Percentiles rank a stretch among this genome's conserved stretches.
Conservation (phyloP, 2,329 filamentous ascomycete species). For the Cyclaneusma minus region DNA sequence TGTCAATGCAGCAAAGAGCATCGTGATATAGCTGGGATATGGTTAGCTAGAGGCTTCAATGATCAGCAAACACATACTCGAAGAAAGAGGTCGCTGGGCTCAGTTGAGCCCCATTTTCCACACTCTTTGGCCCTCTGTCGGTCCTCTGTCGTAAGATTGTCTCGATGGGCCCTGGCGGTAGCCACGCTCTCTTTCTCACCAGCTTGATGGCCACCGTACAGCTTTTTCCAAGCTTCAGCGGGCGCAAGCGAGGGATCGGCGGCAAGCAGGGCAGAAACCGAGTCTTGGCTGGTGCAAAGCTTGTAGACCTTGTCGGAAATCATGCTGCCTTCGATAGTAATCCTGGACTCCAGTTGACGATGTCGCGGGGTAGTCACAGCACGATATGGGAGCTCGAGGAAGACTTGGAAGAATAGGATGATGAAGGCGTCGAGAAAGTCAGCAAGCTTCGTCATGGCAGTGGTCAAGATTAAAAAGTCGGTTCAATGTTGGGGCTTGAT, state of each 20-base stretch:
- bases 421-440: constrained; percentile 7
- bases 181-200: constrained; percentile 9
- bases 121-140: constrained; percentile 40
- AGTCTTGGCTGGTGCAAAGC: constrained; percentile 34
- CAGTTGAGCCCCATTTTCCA: constrained; percentile 48
- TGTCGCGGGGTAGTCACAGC: constrained; percentile 16
- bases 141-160: constrained; percentile 20
- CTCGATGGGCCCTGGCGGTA: constrained; percentile 9
- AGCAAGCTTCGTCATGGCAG: constrained; percentile 5
- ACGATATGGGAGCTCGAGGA: constrained; percentile 17
- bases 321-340: constrained; percentile 11
- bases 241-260: constrained; percentile 35
- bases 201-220: constrained; percentile 27
- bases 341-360: constrained; percentile 3
- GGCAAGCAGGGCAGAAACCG: constrained; percentile 42
- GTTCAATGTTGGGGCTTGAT: neutral
- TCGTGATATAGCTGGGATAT: constrained; percentile 14
- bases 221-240: constrained; percentile 33
- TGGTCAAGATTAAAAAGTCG: neutral
- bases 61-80: constrained; percentile 25
- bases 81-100: constrained; percentile 54
- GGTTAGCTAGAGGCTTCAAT: constrained; percentile 1
- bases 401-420: constrained; percentile 14
- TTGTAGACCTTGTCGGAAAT: constrained; percentile 30
- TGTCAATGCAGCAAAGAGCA: constrained; percentile 12